These are phyloP conservation scores for Pseudohyphozyma bogoriensis DNA, from an alignment of 768 basidiomycete genomes.

Conservation along the genomic window DNA sequence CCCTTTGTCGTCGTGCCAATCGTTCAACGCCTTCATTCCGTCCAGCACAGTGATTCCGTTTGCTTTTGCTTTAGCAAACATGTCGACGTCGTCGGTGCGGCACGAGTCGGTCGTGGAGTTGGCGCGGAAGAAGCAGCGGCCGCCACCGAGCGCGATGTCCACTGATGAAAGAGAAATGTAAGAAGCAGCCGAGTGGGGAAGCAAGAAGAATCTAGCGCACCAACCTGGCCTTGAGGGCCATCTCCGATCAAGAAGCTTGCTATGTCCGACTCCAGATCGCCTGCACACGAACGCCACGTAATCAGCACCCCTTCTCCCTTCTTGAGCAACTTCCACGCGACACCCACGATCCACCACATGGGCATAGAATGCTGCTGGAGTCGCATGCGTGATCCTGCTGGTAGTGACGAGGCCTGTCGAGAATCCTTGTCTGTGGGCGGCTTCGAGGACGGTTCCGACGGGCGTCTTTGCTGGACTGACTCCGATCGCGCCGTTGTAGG, in stretches of 20 bases:
- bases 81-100: slow-evolving; percentile 28
- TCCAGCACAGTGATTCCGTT: slow-evolving; percentile 25
- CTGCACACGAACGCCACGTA: too few relatives aligned
- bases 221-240: slow-evolving; percentile 25
- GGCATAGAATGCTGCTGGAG: slow-evolving; percentile 32
- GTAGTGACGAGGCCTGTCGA: slow-evolving; percentile 31
- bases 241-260: slow-evolving; percentile 29
- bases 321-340: too few relatives aligned
- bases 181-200: too few relatives aligned
- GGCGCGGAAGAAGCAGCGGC: slow-evolving; percentile 30
- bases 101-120: slow-evolving; percentile 27
- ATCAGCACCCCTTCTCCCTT: too few relatives aligned
- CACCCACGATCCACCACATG: slow-evolving; percentile 32
- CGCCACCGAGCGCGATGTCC: slow-evolving; percentile 35
- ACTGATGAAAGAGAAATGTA: too few relatives aligned
- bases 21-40: slow-evolving; percentile 18
- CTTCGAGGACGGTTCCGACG: slow-evolving; percentile 34
- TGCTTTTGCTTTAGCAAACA: slow-evolving; percentile 14
- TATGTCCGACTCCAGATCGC: slow-evolving; percentile 20
- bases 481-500: slow-evolving; percentile 33
- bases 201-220: too few relatives aligned
- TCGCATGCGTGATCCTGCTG: slow-evolving; percentile 29
- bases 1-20: slow-evolving; percentile 9
- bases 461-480: slow-evolving; percentile 20
- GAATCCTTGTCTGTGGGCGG: slow-evolving; percentile 31